Evolutionary conservation across 2,329 filamentous ascomycete species (phyloP).

Genomic region (Truncatella angustata): DNA sequence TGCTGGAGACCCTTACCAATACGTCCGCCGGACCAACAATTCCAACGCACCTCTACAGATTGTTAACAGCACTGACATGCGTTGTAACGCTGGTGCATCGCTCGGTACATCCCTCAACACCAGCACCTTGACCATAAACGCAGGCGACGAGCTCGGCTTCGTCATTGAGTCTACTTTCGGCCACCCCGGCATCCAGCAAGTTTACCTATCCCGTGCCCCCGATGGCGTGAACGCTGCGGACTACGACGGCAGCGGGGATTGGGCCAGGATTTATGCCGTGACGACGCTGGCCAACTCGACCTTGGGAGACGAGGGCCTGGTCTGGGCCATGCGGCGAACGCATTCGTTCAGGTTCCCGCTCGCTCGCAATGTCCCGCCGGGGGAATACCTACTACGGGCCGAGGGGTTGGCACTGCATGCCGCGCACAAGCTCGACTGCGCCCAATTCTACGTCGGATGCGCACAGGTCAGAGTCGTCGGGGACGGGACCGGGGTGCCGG

Average conservation of each 20-base stretch:
- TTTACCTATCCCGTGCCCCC: conserved; percentile 16
- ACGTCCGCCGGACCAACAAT: conserved; percentile 17
- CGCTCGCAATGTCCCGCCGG: conserved; percentile 15
- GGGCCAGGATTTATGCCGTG: conserved; percentile 18
- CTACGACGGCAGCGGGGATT: conserved; percentile 17
- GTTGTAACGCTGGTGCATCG: conserved; percentile 16
- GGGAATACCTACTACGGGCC: conserved; percentile 21
- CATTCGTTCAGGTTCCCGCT: conserved; percentile 17
- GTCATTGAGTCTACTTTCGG: conserved; percentile 18
- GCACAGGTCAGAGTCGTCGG: conserved; percentile 10
- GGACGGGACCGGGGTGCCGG: not conserved
- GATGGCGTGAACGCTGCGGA: conserved; percentile 6
- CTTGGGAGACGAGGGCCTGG: conserved; percentile 11
- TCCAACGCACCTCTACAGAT: conserved; percentile 17
- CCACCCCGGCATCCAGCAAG: conserved; percentile 20
- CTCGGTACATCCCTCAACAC: not conserved
- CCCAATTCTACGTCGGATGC: conserved; percentile 22
- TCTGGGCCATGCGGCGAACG: conserved; percentile 19
- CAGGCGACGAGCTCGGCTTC: conserved; percentile 18
- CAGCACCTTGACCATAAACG: conserved; percentile 13
- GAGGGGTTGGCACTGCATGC: conserved; percentile 22
- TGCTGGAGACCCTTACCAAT: conserved; percentile 17
- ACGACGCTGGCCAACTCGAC: conserved; percentile 3
- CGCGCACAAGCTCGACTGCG: conserved; percentile 19
- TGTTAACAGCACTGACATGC: conserved; percentile 19